Evolutionary conservation across 2,329 filamentous ascomycete species (phyloP), one percentile per base, ranked within the genome.

Genomic region (Lizonia empirigonia): DNA sequence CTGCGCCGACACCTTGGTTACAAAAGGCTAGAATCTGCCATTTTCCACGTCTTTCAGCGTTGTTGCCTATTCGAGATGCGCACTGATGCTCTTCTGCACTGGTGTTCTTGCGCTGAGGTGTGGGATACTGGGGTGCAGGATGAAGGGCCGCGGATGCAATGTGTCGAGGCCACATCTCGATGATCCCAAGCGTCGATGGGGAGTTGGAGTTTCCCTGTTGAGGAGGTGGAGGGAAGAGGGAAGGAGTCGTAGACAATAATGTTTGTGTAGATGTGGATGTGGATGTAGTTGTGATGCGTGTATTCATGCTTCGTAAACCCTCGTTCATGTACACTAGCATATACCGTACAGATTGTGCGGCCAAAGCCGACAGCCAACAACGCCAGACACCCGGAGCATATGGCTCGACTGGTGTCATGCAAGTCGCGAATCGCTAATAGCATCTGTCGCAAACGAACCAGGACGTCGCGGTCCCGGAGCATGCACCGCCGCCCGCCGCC

Each of bases 401-500:
- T 32, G 49, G 49, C 49, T 52, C 49, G 33, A 52, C 49, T 35
- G 49, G 49, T 52, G 49, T 27, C n/a, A 47, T 52, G 49, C 49
- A 51, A 26, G 36, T 52, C 49, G 49, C 49, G 32, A 42, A 47
- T 47, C 44, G 49, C 49, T 52, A 47, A 52, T 15, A 38, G 44
- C 37, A 52, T 15, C 24, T 40, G 32, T 39, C 29, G 48, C 36
- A 37, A 32, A 33, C 27, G 27, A 5, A 30, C 5, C 32, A 39
- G 8, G 15, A 22, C 19, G 23, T 15, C n/a, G 13, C 26, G 7
- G 26, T 30, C 19, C 24, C 23, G 12, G 10, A 16, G 16, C 44
- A 34, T 16, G n/a, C n/a, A n/a, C 16, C 44, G 40, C n/a, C 44
- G 35, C n/a, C 13, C 44, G 30, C 15, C 26, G 29, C 44, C 36